Conservation (phyloP, 2,329 filamentous ascomycete genomes). For the Botrytis cinerea region DNA sequence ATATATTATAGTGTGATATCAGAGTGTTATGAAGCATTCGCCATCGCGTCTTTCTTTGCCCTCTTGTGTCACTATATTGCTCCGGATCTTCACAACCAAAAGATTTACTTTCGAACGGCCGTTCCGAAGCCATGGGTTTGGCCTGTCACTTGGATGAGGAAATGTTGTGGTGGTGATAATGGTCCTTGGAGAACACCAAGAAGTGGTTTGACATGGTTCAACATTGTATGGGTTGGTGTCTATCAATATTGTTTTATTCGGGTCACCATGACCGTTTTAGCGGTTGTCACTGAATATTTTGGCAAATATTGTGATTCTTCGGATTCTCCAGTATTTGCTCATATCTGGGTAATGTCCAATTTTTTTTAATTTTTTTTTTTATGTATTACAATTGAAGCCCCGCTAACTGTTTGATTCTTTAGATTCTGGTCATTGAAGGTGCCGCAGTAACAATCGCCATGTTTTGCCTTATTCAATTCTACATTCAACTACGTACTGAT, state of each 20-base stretch:
- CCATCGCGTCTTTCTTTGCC: conserved; percentile 83
- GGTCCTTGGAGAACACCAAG: conserved; percentile 73
- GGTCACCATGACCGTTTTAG: conserved; percentile 75
- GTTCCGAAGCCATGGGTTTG: conserved; percentile 71
- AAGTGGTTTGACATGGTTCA: conserved; percentile 88
- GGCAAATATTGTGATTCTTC: conserved; percentile 77
- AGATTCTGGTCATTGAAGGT: conserved; percentile 69
- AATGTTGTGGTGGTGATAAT: conserved; percentile 67
- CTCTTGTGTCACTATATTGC: conserved; percentile 80
- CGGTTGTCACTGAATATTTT: conserved; percentile 70
- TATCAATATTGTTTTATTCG: conserved; percentile 87
- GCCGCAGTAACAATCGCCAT: conserved; percentile 78
- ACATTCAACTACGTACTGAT: conserved; percentile 70
- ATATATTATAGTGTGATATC: conserved; percentile 80
- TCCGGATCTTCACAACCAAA: conserved; percentile 76
- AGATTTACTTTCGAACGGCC: conserved; percentile 74
- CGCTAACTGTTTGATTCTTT: conserved; percentile 25
- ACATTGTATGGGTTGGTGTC: conserved; percentile 78
- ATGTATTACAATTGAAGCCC: neutral
- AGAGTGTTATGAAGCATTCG: conserved; percentile 88
- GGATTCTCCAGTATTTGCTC: conserved; percentile 74
- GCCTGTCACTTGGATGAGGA: conserved; percentile 70
- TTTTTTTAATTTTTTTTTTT: neutral
- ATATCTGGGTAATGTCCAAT: conserved; percentile 68
- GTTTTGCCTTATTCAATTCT: conserved; percentile 88